Evolutionary conservation across 805 yeast species (phyloP).

Genomic region (Candida tallmaniae): DNA sequence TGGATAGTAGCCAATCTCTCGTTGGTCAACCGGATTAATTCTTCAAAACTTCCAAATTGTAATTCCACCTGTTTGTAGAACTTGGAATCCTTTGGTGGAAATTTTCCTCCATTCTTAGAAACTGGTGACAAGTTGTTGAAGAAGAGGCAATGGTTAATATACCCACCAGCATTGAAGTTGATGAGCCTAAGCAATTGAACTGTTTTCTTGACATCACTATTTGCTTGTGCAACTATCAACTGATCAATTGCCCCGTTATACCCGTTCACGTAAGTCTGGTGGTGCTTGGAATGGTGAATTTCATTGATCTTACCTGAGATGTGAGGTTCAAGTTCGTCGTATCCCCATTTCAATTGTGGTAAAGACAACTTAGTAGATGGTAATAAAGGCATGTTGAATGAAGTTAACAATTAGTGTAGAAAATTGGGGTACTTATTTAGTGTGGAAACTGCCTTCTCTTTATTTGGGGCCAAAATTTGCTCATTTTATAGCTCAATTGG

Average conservation of each 20-base stretch:
- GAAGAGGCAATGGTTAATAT: conserved; percentile 77
- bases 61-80: conserved; percentile 54
- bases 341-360: conserved; percentile 82
- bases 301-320: conserved; percentile 86
- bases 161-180: conserved; percentile 93
- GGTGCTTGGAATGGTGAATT: conserved; percentile 84
- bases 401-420: too few species aligned
- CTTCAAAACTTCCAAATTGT: conserved; percentile 72
- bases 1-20: conserved; percentile 70
- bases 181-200: conserved; percentile 66
- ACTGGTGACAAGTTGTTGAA: conserved; percentile 85
- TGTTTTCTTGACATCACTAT: conserved; percentile 55
- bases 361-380: conserved; percentile 53
- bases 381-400: too few species aligned
- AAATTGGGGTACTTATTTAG: too few species aligned
- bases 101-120: conserved; percentile 69
- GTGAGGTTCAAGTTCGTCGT: conserved; percentile 79
- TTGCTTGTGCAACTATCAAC: conserved; percentile 56
- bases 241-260: conserved; percentile 76
- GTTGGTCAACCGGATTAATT: conserved; percentile 60
- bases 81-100: conserved; percentile 46
- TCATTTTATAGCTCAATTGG: too few species aligned
- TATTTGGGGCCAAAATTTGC: too few species aligned
- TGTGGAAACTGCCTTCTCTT: too few species aligned
- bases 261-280: conserved; percentile 85